Evolutionary conservation across 1,284 basidiomycete genomes (phyloP).

Genomic region (Tilletia horrida): DNA sequence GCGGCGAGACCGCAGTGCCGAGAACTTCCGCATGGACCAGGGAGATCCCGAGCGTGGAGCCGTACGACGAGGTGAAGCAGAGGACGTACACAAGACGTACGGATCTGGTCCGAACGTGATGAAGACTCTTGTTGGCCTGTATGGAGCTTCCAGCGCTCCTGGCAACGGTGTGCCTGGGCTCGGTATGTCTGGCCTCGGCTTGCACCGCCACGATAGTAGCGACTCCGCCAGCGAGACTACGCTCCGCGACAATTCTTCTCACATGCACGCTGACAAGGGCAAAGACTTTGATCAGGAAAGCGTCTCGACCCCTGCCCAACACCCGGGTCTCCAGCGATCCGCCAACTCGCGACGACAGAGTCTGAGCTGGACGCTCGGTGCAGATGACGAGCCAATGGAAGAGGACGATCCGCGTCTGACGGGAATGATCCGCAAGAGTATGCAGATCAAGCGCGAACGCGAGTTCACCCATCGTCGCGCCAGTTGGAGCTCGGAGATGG

Average conservation of each 20-base stretch:
- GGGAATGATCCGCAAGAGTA: slow-evolving; percentile 26
- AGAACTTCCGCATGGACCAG: slow-evolving; percentile 24
- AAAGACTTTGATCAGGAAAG: slow-evolving; percentile 19
- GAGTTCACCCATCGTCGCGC: slow-evolving; percentile 21
- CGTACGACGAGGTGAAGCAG: slow-evolving; percentile 18
- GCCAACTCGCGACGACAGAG: slow-evolving; percentile 7
- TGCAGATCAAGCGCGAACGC: slow-evolving; percentile 22
- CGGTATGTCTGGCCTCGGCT: background rate
- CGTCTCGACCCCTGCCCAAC: slow-evolving; percentile 9
- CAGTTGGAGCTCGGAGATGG: slow-evolving; percentile 26
- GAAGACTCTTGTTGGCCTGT: slow-evolving; percentile 24
- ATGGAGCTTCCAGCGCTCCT: slow-evolving; percentile 14
- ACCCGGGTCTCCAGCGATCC: background rate
- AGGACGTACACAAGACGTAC: slow-evolving; percentile 15
- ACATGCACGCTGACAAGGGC: slow-evolving; percentile 1
- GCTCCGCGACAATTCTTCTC: slow-evolving; percentile 12
- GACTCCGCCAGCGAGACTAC: slow-evolving; percentile 13
- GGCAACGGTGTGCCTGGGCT: slow-evolving; percentile 4
- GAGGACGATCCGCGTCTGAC: slow-evolving; percentile 25
- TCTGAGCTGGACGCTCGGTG: slow-evolving; percentile 21
- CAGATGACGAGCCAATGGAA: slow-evolving; percentile 26
- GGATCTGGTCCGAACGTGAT: slow-evolving; percentile 5
- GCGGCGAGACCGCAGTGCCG: slow-evolving; percentile 21
- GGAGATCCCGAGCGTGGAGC: slow-evolving; percentile 22
- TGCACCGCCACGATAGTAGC: slow-evolving; percentile 17